phyloP scores from a whole-genome alignment of 2,329 filamentous ascomycete species.

The Paramyrothecium sp. region DNA sequence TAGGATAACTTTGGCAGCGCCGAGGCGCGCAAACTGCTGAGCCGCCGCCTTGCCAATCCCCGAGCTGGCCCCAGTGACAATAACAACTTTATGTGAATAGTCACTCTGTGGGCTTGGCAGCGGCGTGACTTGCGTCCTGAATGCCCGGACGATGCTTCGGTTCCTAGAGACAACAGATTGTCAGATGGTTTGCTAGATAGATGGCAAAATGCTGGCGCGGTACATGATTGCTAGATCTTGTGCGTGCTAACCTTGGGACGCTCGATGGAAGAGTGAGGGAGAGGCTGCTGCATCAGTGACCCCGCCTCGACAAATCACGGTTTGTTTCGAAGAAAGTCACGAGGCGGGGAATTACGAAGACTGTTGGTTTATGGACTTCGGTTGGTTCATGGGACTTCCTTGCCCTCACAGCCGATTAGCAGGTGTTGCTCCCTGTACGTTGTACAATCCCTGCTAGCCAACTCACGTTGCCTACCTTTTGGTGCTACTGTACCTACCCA shows the following conservation, averaged over 20 bases:
- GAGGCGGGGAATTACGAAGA: no score
- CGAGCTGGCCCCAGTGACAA: constrained; percentile 35
- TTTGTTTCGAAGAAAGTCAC: no score
- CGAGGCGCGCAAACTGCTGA: constrained; percentile 28
- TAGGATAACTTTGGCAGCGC: constrained; percentile 33
- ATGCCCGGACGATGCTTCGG: neutral
- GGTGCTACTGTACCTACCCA: no score
- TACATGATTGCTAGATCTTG: neutral
- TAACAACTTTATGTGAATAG: constrained; percentile 26
- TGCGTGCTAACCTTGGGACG: neutral
- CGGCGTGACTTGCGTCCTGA: neutral
- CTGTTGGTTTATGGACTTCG: no score
- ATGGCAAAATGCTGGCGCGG: neutral
- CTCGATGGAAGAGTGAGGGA: neutral
- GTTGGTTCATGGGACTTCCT: no score
- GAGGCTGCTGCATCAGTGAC: no score
- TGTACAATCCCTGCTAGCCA: no score
- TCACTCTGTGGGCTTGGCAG: constrained; percentile 17
- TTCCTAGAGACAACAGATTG: neutral
- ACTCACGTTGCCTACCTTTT: no score
- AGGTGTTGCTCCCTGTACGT: no score
- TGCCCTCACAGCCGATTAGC: no score
- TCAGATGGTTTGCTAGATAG: neutral
- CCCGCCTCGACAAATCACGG: no score
- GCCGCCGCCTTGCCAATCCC: constrained; percentile 35